Conservation (phyloP, 2,329 filamentous ascomycete species). For the Verticillium isaacii region DNA sequence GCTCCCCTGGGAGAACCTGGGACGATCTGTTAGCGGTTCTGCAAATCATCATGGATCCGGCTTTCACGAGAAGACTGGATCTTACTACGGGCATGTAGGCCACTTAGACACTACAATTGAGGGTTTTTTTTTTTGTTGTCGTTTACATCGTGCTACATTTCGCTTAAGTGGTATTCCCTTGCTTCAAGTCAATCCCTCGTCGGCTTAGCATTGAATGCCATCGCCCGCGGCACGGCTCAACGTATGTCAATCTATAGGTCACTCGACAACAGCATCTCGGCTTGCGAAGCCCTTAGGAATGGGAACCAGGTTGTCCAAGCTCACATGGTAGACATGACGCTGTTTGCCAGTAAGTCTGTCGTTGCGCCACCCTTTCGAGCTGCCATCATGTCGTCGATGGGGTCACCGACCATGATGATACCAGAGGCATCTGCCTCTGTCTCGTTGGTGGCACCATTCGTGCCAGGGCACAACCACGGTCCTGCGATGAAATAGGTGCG, state of each 20-base stretch:
- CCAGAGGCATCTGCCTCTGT: too few species aligned
- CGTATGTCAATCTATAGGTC: not conserved
- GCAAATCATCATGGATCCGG: conserved; percentile 2
- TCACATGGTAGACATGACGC: conserved; percentile 63
- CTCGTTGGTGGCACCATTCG: too few species aligned
- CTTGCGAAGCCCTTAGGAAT: conserved; percentile 53
- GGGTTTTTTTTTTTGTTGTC: not conserved
- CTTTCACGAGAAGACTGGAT: conserved; percentile 7
- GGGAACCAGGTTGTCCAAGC: conserved; percentile 70
- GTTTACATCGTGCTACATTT: not conserved
- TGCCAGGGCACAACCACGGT: too few species aligned
- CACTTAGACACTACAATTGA: conserved; percentile 9
- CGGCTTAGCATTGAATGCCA: too few species aligned
- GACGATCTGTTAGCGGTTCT: conserved; percentile 3
- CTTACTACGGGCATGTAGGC: conserved; percentile 10
- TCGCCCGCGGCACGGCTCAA: too few species aligned
- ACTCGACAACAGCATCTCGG: not conserved
- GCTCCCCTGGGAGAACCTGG: not conserved
- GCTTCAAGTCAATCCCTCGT: not conserved
- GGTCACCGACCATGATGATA: too few species aligned
- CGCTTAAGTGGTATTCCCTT: not conserved
- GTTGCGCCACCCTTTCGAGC: conserved; percentile 78
- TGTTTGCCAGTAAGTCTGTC: conserved; percentile 82
- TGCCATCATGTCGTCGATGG: conserved; percentile 69
- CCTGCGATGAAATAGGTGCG: too few species aligned